Evolutionary conservation across 179 eudicot species (phyloP), one percentile per base, ranked within the genome.

Genomic region (Patellifolia procumbens): DNA sequence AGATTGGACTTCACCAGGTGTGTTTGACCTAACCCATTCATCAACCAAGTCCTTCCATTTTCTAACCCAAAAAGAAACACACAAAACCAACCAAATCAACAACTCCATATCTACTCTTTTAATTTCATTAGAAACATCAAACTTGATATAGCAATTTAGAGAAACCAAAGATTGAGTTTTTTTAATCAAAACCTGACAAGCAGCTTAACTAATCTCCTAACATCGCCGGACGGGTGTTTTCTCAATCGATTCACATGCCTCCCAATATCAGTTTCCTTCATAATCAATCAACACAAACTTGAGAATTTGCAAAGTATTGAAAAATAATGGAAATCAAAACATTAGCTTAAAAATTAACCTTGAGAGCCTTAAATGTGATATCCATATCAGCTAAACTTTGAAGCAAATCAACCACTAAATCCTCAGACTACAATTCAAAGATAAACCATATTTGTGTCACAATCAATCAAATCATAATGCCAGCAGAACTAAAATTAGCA

Each of bases 41-140:
- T 93, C 99, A 63, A 95, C 98, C 77, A 94, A 83, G 42, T 93
- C 95, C 87, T 91, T 93, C 99, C 99, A 93, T 87, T 90, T 93
- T 74, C 99, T 95, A 84, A 67, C 79, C 79, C 46, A 68, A 72
- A 49, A 78, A 77, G 48, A 76, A 61, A 43, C 67, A 72, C 22
- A 70, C 43, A 35, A 74, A 68, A 72, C 42, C 12, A 13, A 24
- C 61, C 37, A 59, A 32, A 72, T 76, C 72, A 83, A 48, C 77
- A 79, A 75, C 70, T 58, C 17, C n/a, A 49, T 72, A 32, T 10
- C 52, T 71, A 79, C 65, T 42, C 58, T n/a, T n/a, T 12, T 55
- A 5, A 11, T 32, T 42, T 42, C 73, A 22, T 34, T 51, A 0
- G 53, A 62, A 32, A 28, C 43, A 39, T 39, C 45, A 24, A 37